phyloP scores from a whole-genome alignment of 352 stramenopile genomes.

The Pythium aquatile region DNA sequence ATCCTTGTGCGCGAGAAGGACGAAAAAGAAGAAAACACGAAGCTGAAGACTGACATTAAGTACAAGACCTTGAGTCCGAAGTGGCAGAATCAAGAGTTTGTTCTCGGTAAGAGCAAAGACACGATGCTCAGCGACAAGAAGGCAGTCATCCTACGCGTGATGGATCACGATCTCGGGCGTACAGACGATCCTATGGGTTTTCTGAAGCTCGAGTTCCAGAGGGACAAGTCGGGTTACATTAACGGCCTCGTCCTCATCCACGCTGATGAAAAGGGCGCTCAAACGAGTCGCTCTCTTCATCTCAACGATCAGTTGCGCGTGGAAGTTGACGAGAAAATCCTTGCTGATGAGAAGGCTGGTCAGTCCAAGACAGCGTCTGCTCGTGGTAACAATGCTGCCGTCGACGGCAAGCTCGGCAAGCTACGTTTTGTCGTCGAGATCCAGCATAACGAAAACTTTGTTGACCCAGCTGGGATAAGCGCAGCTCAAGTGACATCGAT shows the following conservation, averaged over 20 bases:
- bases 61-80: constrained; percentile 62
- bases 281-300: constrained; percentile 31
- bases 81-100: constrained; percentile 72
- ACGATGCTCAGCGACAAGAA: constrained; percentile 62
- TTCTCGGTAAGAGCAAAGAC: constrained; percentile 48
- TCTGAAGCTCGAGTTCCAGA: constrained; percentile 54
- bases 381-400: constrained; percentile 36
- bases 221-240: constrained; percentile 46
- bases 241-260: constrained; percentile 47
- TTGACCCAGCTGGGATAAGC: constrained; percentile 30
- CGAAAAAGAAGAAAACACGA: constrained; percentile 53
- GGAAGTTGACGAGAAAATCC: constrained; percentile 52
- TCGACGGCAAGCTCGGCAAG: constrained; percentile 52
- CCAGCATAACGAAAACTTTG: constrained; percentile 58
- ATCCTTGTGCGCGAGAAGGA: constrained; percentile 42
- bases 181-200: constrained; percentile 58
- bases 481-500: constrained; percentile 20
- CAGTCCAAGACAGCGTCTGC: constrained; percentile 33
- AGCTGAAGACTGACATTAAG: constrained; percentile 67
- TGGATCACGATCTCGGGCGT: constrained; percentile 52
- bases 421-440: constrained; percentile 55
- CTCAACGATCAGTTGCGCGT: constrained; percentile 39
- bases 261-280: constrained; percentile 35
- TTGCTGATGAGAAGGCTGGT: constrained; percentile 36
- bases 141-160: constrained; percentile 51